phyloP scores from a whole-genome alignment of 495 filamentous ascomycete species.

The Penicillium psychrofluorescens region DNA sequence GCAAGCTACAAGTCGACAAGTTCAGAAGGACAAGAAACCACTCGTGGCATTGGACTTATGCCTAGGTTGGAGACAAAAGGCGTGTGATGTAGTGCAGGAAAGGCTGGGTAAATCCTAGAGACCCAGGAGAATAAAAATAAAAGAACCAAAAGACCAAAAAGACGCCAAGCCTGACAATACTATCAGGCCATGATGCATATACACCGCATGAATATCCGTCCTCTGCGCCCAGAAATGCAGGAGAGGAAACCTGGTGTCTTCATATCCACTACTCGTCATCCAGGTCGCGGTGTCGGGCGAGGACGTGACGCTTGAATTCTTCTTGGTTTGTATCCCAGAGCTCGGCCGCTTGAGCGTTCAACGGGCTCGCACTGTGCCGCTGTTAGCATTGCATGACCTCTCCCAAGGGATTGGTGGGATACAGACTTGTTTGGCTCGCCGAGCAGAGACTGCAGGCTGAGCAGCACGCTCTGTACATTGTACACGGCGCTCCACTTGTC shows the following conservation, averaged over 20 bases:
- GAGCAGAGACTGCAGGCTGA: slow-evolving; percentile 91
- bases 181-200: slow-evolving; percentile 22
- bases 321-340: slow-evolving; percentile 86
- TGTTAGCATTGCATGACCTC: slow-evolving; percentile 7
- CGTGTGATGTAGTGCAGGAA: slow-evolving; percentile 5
- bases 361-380: slow-evolving; percentile 66
- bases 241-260: background rate
- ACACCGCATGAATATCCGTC: background rate
- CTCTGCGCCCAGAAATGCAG: background rate
- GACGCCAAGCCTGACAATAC: slow-evolving; percentile 17
- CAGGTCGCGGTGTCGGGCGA: slow-evolving; percentile 55
- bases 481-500: slow-evolving; percentile 97
- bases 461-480: slow-evolving; percentile 85
- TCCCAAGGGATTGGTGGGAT: background rate
- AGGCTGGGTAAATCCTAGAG: background rate
- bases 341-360: slow-evolving; percentile 94
- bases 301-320: slow-evolving; percentile 77
- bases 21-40: too few relatives aligned
- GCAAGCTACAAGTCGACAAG: too few relatives aligned
- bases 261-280: slow-evolving; percentile 40
- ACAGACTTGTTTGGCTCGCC: slow-evolving; percentile 96
- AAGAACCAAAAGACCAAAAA: slow-evolving; percentile 14
- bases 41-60: too few relatives aligned
- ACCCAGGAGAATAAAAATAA: slow-evolving; percentile 2
- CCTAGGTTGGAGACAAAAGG: too few relatives aligned